Conservation (phyloP, 140 eudicot species). For the Stevia rebaudiana region DNA sequence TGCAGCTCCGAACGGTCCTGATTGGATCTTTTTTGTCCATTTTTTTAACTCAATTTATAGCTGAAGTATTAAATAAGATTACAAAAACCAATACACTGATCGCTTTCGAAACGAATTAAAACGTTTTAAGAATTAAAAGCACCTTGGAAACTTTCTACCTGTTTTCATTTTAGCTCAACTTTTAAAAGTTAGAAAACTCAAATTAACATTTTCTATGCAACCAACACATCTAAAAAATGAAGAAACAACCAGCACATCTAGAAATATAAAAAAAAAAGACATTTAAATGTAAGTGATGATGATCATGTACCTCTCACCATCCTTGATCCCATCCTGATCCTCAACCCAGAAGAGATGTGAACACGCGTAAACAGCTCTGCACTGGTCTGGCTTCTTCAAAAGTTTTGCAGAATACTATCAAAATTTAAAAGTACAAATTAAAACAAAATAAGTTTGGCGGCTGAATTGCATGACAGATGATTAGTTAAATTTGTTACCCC, state of each 20-base stretch:
- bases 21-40: neutral
- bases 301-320: slow-evolving; percentile 78
- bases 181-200: neutral
- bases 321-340: slow-evolving; percentile 83
- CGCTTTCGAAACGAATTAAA: too few species aligned
- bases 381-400: slow-evolving; percentile 96
- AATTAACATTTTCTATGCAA: neutral
- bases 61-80: neutral
- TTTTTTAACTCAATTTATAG: neutral
- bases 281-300: slow-evolving; percentile 2
- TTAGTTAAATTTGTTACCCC: slow-evolving; percentile 56
- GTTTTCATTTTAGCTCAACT: neutral
- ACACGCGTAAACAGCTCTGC: slow-evolving; percentile 99
- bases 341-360: slow-evolving; percentile 98
- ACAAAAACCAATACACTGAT: neutral
- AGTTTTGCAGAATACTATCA: slow-evolving; percentile 95
- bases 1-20: too few species aligned
- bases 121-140: too few species aligned
- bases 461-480: neutral
- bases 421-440: neutral
- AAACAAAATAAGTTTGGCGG: neutral
- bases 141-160: neutral
- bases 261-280: neutral
- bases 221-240: neutral
- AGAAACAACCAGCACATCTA: too few species aligned